A percentile compares a stretch with the other conserved stretches of the same genome.
Conservation (phyloP, 805 yeast species). For the Candida ficus region DNA sequence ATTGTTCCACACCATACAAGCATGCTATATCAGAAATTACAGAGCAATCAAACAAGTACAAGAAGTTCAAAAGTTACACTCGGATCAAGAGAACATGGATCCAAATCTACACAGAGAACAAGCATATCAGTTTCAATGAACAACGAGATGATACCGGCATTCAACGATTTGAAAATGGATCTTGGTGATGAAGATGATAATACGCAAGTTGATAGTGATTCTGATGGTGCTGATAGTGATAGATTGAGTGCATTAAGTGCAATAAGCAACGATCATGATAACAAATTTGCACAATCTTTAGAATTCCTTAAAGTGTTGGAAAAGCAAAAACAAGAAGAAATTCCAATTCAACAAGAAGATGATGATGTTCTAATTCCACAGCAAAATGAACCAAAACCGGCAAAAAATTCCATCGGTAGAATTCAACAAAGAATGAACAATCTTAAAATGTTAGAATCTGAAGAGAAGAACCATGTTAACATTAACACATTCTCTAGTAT, state of each 20-base stretch:
- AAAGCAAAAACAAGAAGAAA: background rate
- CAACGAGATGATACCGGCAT: slow-evolving; percentile 23
- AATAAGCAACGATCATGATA: slow-evolving; percentile 4
- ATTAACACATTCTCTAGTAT: slow-evolving; percentile 12
- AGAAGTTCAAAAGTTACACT: background rate
- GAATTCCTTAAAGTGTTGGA: background rate
- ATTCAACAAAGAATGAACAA: slow-evolving; percentile 21
- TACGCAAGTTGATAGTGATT: background rate
- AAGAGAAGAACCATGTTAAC: slow-evolving; percentile 3
- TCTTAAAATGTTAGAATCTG: slow-evolving; percentile 13
- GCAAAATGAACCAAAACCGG: background rate
- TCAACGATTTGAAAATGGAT: slow-evolving; percentile 21
- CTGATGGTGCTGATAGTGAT: background rate
- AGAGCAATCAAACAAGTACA: background rate
- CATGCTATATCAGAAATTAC: slow-evolving; percentile 17
- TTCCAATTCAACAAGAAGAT: background rate
- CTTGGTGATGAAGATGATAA: slow-evolving; percentile 8
- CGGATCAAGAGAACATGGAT: background rate
- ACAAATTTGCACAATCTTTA: slow-evolving; percentile 2
- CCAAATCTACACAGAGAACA: background rate
- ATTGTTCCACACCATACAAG: slow-evolving; percentile 15
- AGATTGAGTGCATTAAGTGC: background rate
- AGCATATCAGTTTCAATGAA: slow-evolving; percentile 15
- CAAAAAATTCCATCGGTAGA: slow-evolving; percentile 13
- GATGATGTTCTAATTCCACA: background rate